Evolutionary conservation across 2,329 filamentous ascomycete species (phyloP).

Genomic region (Xylaria sp.): DNA sequence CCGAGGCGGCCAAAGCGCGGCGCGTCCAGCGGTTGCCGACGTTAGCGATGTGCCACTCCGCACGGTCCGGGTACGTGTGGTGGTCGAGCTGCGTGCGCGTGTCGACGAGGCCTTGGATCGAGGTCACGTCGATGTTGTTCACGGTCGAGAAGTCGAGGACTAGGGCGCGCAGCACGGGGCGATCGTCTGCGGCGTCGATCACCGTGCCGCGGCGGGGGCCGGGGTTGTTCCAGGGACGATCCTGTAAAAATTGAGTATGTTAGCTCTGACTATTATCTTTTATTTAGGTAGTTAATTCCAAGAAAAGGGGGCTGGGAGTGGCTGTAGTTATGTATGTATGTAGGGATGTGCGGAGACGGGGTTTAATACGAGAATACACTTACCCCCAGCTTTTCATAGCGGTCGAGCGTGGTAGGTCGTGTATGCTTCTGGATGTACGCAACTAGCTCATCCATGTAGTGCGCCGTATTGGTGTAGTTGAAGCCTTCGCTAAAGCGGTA

Average conservation of each 20-base stretch:
- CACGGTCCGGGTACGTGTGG: constrained; percentile 52
- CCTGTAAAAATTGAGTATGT: constrained; percentile 22
- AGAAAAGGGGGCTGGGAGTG: background rate
- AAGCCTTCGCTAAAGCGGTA: constrained; percentile 62
- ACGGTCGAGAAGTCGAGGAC: constrained; percentile 62
- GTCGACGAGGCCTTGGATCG: constrained; percentile 60
- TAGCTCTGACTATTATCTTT: background rate
- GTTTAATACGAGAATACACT: constrained; percentile 28
- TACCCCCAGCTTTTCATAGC: constrained; percentile 54
- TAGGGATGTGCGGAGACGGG: background rate
- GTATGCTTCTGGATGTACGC: constrained; percentile 53
- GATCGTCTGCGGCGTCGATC: constrained; percentile 33
- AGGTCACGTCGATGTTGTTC: constrained; percentile 62
- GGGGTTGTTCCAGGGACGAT: constrained; percentile 52
- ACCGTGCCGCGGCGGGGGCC: constrained; percentile 35
- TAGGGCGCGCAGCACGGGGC: constrained; percentile 54
- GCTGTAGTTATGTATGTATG: too few species aligned
- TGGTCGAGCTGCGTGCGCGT: constrained; percentile 59
- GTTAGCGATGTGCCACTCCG: constrained; percentile 59
- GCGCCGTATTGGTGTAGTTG: constrained; percentile 61
- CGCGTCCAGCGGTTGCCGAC: constrained; percentile 62
- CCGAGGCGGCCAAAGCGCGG: constrained; percentile 59
- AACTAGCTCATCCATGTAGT: constrained; percentile 56
- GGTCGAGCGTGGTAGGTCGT: constrained; percentile 50
- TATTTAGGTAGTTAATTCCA: too few species aligned